Base-by-base conservation (phyloP, 345 rosid genomes). In the Dipteronia sinensis region DNA sequence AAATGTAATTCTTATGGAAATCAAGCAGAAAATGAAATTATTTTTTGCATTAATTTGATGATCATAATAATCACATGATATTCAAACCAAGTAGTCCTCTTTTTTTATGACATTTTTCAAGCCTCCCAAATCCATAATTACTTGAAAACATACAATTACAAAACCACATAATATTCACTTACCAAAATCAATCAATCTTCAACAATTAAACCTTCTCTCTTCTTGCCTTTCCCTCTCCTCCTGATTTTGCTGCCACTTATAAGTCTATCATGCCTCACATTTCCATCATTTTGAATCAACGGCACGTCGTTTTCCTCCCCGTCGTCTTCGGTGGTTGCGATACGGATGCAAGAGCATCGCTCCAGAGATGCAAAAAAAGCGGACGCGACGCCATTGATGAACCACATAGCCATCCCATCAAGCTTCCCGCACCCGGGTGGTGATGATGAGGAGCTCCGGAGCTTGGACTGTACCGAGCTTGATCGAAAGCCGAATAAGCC, bases 351-450 rank as follows among this genome's bases (percentile, higher is more conserved):
- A 31, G 90, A 90, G 42, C 91, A 88, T 7, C 89, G 81, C 29
- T 90, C 90, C 5, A 90, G 51, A 19, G 94, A 90, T 47, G 89
- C 90, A 20, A 90, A 90, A 62, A 90, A 90, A 0, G 94, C 94
- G 3, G 80, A 40, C 1, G 90, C 82, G 7, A 90, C 81, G 0
- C 94, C 92, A 40, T 88, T 88, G 69, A 87, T 77, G 81, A 90
- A 63, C 94, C 94, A 90, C 86, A 85, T 85, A 10, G 90, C 92
- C 61, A 90, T 85, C 46, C 91, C 89, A 53, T 90, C 93, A 17
- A 88, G 83, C 87, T 86, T 88, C 2, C 88, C 86, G 13, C 90
- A 84, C 20, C 78, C 88, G 1, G 38, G 3, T 42, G 46, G 46
- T 10, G 83, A 69, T 10, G 84, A 9, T 4, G 38, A 34, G 38